Base-by-base conservation (phyloP, 1,139 yeast species). In the Meyerozyma athensensis region DNA sequence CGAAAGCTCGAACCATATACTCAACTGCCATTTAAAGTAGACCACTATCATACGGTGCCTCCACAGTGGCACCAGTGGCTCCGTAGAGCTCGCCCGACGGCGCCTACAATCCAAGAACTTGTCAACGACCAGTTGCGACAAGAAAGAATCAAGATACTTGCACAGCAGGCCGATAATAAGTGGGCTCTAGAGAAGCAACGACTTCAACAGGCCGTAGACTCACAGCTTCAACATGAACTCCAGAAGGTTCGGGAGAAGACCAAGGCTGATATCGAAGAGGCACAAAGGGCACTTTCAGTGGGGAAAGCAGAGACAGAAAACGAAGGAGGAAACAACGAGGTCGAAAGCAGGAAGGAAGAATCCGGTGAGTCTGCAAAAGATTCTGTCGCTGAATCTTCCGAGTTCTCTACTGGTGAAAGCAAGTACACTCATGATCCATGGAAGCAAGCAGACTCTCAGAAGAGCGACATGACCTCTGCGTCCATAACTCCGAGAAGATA, bases 21-120 rank as follows among this genome's bases (percentile, higher is more conserved):
- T 39, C 58, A 59, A 31, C 59, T 64, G 38, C 47, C 64, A 5
- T 71, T 69, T 52, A 61, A 74, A 39, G 73, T 66, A 5, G 81
- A 76, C 46, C 76, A 76, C 46, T 74, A 68, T 46, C 50, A 56
- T 7, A 67, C 71, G 4, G 64, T 75, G 0, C 81, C 81, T 12
- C 81, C 92, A 1, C 90, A 80, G 51, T 86, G 95, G 95, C 63
- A 77, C 31, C 90, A 82, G 53, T 86, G 95, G 95, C 65, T 86
- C 18, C 59, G 94, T 36, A 67, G 77, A 48, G 79, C 86, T 1
- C 66, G 95, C 37, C 59, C 66, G 1, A 52, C 60, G 1, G 69
- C 81, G 2, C 95, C 95, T 0, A 66, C 79, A 1, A 51, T 86
- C 24, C 68, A 72, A 34, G 95, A 85, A 45, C 67, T 86, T 34